phyloP scores from a whole-genome alignment of 306 rosid species.

The Inga oerstediana region DNA sequence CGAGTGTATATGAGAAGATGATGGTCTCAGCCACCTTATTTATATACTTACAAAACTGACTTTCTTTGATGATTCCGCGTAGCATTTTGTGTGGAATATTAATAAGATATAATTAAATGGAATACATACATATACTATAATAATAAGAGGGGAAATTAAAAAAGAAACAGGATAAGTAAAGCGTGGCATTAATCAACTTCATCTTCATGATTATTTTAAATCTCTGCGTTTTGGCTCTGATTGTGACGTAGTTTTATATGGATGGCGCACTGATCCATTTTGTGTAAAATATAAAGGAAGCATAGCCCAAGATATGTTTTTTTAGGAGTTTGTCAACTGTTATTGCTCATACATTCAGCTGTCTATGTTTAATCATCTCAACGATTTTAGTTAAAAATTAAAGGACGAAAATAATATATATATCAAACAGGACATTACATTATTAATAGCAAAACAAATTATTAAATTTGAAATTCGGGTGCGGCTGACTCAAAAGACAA shows the following conservation, averaged over 20 bases:
- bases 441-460: background rate
- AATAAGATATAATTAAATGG: background rate
- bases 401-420: background rate
- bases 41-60: background rate
- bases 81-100: no score
- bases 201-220: background rate
- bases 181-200: background rate
- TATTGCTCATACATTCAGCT: background rate
- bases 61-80: background rate
- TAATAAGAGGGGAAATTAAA: background rate
- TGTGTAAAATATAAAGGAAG: background rate
- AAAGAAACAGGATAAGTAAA: background rate
- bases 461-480: background rate
- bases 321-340: background rate
- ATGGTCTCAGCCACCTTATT: constrained; percentile 6
- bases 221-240: background rate
- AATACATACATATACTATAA: background rate
- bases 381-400: background rate
- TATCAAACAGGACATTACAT: background rate
- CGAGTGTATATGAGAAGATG: background rate
- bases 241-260: background rate
- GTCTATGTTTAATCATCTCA: background rate
- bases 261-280: constrained; percentile 1
- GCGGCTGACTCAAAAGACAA: background rate
- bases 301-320: background rate